phyloP scores from a whole-genome alignment of 1,284 basidiomycete species.

The Boletellus dicymbophilus region DNA sequence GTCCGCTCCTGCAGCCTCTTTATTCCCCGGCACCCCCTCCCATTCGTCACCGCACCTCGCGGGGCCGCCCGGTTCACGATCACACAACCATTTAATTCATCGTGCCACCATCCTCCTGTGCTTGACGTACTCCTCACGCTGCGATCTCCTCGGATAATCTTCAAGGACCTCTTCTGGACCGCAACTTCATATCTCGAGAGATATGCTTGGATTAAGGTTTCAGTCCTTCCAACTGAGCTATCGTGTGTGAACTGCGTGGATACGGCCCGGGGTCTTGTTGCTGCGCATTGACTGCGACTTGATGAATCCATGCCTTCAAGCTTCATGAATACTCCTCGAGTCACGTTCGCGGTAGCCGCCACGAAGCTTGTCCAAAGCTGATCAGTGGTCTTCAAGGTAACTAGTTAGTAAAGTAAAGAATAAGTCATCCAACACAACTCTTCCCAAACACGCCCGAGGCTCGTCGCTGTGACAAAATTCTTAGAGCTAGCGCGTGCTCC shows the following conservation, averaged over 20 bases:
- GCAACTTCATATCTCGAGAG: constrained; percentile 20
- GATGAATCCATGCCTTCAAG: no score
- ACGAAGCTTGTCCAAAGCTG: no score
- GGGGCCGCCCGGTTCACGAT: constrained; percentile 15
- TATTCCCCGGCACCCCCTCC: constrained; percentile 10
- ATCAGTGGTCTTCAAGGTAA: no score
- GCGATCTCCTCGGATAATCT: constrained; percentile 28
- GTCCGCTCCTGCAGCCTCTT: constrained; percentile 12
- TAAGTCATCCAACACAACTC: no score
- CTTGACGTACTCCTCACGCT: constrained; percentile 12
- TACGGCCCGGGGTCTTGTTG: constrained; percentile 1
- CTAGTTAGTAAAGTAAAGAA: no score
- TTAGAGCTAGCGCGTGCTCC: no score
- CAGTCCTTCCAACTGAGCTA: constrained; percentile 1
- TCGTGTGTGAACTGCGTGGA: constrained; percentile 16
- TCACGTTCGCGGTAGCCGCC: no score
- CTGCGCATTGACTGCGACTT: no score
- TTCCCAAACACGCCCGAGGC: background rate
- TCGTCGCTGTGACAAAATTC: no score
- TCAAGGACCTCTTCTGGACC: constrained; percentile 3
- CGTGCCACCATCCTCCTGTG: constrained; percentile 11
- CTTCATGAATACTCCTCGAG: no score
- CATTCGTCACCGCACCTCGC: constrained; percentile 5
- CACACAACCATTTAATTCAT: background rate
- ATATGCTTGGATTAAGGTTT: constrained; percentile 28